Evolutionary conservation across 192 early-diverging fungal genomes (phyloP).

Genomic region (Podila minutissima): DNA sequence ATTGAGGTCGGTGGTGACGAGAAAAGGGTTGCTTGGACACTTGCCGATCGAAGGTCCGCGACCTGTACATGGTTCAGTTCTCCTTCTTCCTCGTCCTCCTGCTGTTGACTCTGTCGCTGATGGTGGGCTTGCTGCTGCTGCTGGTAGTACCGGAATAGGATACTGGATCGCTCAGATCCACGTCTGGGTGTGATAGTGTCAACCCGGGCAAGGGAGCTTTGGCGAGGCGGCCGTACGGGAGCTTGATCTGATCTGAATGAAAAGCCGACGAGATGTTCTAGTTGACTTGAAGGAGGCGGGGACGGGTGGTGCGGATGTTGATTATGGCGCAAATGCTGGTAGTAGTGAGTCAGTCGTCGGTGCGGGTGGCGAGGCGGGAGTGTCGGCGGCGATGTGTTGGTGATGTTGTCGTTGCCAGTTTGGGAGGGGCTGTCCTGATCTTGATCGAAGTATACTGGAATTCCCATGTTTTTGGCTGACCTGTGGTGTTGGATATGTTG

Average conservation of each 20-base stretch:
- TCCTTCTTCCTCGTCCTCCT: not conserved
- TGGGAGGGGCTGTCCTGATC: not conserved
- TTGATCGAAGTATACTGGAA: not conserved
- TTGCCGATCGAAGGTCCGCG: not conserved
- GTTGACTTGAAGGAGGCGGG: not conserved
- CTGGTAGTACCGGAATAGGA: not conserved
- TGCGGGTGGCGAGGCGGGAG: not conserved
- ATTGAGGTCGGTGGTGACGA: not conserved
- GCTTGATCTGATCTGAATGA: not conserved
- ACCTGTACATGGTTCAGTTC: not conserved
- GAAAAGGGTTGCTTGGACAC: not conserved
- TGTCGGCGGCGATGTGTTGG: not conserved
- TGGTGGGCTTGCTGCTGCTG: not conserved
- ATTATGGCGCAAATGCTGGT: not conserved
- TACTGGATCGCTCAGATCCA: not conserved
- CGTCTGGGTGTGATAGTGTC: not conserved
- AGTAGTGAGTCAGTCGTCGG: not conserved
- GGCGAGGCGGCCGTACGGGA: not conserved
- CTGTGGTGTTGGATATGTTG: not conserved
- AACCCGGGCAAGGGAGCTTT: not conserved
- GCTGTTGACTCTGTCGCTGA: not conserved
- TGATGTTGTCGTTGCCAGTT: not conserved
- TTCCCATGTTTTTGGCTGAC: not conserved
- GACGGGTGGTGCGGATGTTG: not conserved
- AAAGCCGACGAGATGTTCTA: not conserved